Conservation (phyloP, 106 monocot species). For the Platanthera guangdongensis region DNA sequence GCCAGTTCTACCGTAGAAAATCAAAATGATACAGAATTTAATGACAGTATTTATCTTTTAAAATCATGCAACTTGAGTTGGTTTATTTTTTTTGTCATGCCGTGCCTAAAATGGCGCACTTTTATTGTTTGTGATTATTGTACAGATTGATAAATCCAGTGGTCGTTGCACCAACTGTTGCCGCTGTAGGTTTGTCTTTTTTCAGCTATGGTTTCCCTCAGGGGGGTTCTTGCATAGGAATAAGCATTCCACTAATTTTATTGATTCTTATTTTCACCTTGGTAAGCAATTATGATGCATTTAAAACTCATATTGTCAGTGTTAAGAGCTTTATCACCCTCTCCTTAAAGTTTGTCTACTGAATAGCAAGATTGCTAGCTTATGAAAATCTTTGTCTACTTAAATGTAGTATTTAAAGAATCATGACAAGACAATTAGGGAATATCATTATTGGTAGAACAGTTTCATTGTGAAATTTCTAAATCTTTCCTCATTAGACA, state of each 20-base stretch:
- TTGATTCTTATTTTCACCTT: slow-evolving; percentile 86
- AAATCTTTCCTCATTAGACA: no score
- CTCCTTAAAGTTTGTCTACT: not conserved
- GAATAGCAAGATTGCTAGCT: slow-evolving; percentile 2
- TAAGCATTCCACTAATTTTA: slow-evolving; percentile 75
- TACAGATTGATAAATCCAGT: slow-evolving; percentile 95
- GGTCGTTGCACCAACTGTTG: slow-evolving; percentile 87
- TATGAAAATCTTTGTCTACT: not conserved
- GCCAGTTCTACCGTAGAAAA: not conserved
- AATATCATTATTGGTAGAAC: no score
- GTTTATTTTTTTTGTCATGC: not conserved
- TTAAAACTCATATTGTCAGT: not conserved
- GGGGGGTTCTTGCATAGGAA: slow-evolving; percentile 86
- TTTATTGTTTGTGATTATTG: not conserved
- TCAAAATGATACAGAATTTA: not conserved
- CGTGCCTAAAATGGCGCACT: not conserved
- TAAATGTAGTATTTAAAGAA: not conserved
- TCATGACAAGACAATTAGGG: no score
- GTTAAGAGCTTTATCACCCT: not conserved
- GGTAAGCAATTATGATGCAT: slow-evolving; percentile 31
- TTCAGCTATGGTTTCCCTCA: slow-evolving; percentile 99
- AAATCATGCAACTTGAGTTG: not conserved
- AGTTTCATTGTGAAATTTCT: no score
- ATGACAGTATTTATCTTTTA: not conserved
- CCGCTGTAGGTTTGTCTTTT: slow-evolving; percentile 83